These are phyloP conservation scores for Limnanthes douglasii DNA, from an alignment of 345 rosid genomes.

Conservation along the genomic window DNA sequence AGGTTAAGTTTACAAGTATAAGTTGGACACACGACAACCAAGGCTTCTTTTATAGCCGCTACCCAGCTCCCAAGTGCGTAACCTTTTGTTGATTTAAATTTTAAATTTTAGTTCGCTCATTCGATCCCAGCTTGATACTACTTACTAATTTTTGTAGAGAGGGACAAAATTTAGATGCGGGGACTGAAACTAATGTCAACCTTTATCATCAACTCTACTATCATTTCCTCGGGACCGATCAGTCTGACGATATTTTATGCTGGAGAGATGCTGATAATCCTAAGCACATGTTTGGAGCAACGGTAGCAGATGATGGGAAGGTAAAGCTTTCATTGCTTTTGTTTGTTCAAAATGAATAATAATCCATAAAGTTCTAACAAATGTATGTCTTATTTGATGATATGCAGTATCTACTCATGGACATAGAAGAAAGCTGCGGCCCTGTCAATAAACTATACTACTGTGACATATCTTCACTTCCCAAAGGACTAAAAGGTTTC, in stretches of 20 bases:
- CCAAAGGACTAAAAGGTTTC: constrained; percentile 49
- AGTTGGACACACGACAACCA: constrained; percentile 81
- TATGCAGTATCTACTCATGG: constrained; percentile 61
- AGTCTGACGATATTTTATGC: constrained; percentile 76
- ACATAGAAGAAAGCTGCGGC: constrained; percentile 42
- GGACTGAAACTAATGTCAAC: constrained; percentile 77
- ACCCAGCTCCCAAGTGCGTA: constrained; percentile 75
- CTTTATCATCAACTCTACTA: constrained; percentile 71
- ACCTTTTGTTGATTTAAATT: neutral
- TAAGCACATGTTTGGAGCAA: constrained; percentile 31
- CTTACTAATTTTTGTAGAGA: constrained; percentile 30
- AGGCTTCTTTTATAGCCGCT: constrained; percentile 91
- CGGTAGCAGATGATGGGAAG: constrained; percentile 82
- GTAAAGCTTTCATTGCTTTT: too few relatives aligned
- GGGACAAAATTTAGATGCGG: constrained; percentile 74
- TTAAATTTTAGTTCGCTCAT: too few relatives aligned
- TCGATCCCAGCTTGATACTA: neutral
- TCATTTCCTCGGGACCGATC: constrained; percentile 67
- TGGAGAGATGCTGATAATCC: constrained; percentile 91
- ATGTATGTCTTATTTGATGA: constrained; percentile 4
- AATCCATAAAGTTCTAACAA: too few relatives aligned
- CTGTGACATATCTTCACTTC: constrained; percentile 54
- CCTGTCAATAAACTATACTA: constrained; percentile 74
- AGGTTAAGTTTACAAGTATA: constrained; percentile 69
- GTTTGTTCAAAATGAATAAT: too few relatives aligned